These are phyloP conservation scores for Canariomyces notabilis DNA, from an alignment of 2,329 filamentous ascomycete species.

Conservation along the genomic window DNA sequence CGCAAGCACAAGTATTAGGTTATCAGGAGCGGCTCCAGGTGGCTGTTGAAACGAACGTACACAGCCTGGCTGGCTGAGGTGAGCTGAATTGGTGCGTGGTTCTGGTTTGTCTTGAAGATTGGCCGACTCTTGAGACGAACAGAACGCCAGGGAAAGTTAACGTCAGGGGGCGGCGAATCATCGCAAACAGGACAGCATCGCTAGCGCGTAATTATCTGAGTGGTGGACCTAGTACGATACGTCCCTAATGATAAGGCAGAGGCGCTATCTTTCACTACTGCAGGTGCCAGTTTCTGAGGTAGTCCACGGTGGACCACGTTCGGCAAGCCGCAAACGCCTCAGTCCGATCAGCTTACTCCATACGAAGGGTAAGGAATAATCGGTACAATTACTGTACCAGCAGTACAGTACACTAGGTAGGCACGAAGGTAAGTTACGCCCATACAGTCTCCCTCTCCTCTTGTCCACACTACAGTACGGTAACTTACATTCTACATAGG, in stretches of 20 bases:
- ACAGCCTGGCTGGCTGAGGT: constrained; percentile 22
- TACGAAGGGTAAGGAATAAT: too few species aligned
- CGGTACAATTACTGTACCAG: too few species aligned
- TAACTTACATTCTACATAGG: too few species aligned
- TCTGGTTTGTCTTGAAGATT: constrained; percentile 10
- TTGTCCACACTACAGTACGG: too few species aligned
- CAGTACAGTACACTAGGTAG: too few species aligned
- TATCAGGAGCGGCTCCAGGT: constrained; percentile 20
- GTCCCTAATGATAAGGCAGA: background rate
- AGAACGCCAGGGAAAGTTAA: constrained; percentile 14
- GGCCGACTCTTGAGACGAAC: constrained; percentile 2
- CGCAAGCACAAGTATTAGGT: constrained; percentile 4
- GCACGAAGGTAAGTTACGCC: too few species aligned
- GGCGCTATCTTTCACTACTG: too few species aligned
- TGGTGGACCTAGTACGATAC: background rate
- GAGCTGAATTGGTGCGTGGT: constrained; percentile 11
- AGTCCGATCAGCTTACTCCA: background rate
- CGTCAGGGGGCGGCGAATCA: constrained; percentile 22
- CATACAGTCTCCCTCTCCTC: too few species aligned
- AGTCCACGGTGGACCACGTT: background rate
- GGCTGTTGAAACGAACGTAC: constrained; percentile 22
- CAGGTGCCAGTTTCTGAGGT: too few species aligned
- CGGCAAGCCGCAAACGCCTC: background rate
- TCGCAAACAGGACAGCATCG: background rate
- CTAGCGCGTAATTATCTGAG: constrained; percentile 19